phyloP scores from a whole-genome alignment of 169 alveolate genomes.

The Eimeria necatrix region DNA sequence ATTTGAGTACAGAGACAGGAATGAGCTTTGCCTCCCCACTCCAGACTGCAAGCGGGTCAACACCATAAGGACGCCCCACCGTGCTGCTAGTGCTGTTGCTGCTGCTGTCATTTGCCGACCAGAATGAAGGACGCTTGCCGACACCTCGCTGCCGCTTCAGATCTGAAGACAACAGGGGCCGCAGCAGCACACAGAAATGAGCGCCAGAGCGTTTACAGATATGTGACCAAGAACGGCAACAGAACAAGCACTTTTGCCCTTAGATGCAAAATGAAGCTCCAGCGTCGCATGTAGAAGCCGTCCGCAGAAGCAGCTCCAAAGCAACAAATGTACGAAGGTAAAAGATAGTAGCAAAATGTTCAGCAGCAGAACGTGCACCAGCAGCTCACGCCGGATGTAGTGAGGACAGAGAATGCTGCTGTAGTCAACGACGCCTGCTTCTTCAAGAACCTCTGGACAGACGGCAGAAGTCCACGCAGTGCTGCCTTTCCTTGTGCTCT shows the following conservation, averaged over 20 bases:
- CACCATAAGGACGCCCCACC: conserved; percentile 64
- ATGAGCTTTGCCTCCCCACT: conserved; percentile 76
- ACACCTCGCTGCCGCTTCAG: conserved; percentile 45
- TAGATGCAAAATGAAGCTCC: neutral
- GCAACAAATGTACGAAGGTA: neutral
- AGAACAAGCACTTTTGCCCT: neutral
- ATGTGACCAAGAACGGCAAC: neutral
- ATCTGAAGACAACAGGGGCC: conserved; percentile 28
- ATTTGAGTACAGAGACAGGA: conserved; percentile 20
- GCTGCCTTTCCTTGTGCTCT: conserved; percentile 48
- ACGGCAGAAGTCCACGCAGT: conserved; percentile 63
- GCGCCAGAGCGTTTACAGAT: too few relatives aligned
- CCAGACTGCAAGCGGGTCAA: conserved; percentile 76
- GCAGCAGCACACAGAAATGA: neutral
- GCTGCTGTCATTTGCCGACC: conserved; percentile 49
- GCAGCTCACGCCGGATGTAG: conserved; percentile 37
- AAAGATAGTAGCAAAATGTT: neutral
- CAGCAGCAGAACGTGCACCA: neutral
- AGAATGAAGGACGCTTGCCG: conserved; percentile 65
- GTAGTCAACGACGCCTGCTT: conserved; percentile 66
- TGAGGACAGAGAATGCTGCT: conserved; percentile 78
- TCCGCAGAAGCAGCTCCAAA: neutral
- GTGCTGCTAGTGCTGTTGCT: conserved; percentile 15
- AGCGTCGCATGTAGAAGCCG: neutral
- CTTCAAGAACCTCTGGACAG: conserved; percentile 45